Base-by-base conservation (phyloP, 2,329 filamentous ascomycete species). In the Daldinia sp. region DNA sequence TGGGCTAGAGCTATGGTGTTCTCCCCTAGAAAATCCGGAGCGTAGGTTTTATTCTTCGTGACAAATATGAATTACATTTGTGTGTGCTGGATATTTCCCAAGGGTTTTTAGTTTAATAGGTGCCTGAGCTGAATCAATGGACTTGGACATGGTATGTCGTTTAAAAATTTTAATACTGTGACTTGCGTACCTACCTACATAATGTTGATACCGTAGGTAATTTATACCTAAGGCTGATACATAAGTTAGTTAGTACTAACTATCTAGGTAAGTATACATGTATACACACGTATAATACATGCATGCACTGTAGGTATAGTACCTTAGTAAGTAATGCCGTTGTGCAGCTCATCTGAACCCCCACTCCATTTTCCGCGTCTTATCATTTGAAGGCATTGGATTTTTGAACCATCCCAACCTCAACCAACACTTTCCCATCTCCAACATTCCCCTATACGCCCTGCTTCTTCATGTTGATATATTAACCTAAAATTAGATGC, bases 361-460 rank as follows among this genome's bases (percentile, higher is more conserved):
- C 46, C 46, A 51, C 46, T 10, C 35, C 26, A 30, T 18, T 51
- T 51, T 15, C 46, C 46, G 46, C n/a, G 46, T 51, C 46, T 51
- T 51, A 51, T 51, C 46, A 51, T 20, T 4, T 23, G 20, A 44
- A 23, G 42, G 42, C 42, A 23, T 44, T 44, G 18, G 7, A 18
- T 18, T 42, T 42, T 44, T 26, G 18, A 20, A 20, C 6, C 41
- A 44, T 39, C 37, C 12, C 37, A n/a, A 15, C 37, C 3, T 41
- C 12, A 20, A 20, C 41, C 41, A 44, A 44, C 41, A 44, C 41
- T 44, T 44, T 44, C 41, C 15, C n/a, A n/a, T 46, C 6, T 15
- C 41, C 41, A 42, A 5, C 26, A 26, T 48, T 26, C 10, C 20
- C 20, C 20, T 48, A 20, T 48, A 26, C 20, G 44, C 44, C 23